Percentiles rank a stretch among this genome's conserved stretches.
Evolutionary conservation across 129 eudicot species (phyloP).

Genomic region (Pulicaria dysenterica): DNA sequence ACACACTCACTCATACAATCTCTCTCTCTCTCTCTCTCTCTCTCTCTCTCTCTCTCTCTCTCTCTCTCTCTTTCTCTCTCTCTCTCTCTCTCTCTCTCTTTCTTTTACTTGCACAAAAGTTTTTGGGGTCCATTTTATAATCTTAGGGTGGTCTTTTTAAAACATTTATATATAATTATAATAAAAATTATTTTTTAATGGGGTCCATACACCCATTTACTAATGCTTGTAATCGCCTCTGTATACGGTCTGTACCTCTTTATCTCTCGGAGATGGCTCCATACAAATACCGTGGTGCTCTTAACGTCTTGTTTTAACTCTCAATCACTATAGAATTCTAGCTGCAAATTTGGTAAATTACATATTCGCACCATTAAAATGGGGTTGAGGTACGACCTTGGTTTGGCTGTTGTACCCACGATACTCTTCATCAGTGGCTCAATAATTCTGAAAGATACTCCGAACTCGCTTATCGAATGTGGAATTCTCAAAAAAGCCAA

Average conservation of each 20-base stretch:
- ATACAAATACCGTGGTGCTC: conserved; percentile 44
- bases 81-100: too few relatives aligned
- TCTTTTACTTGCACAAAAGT: too few relatives aligned
- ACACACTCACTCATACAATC: too few relatives aligned
- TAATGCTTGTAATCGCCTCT: too few relatives aligned
- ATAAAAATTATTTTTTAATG: too few relatives aligned
- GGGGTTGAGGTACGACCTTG: conserved; percentile 53
- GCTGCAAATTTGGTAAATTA: conserved; percentile 46
- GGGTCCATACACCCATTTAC: too few relatives aligned
- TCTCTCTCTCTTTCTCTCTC: too few relatives aligned
- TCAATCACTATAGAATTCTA: conserved; percentile 55
- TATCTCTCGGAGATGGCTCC: conserved; percentile 65
- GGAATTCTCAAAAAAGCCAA: conserved; percentile 43
- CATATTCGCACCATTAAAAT: conserved; percentile 31
- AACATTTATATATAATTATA: too few relatives aligned
- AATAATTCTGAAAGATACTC: conserved; percentile 44
- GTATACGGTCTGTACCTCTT: conserved; percentile 45
- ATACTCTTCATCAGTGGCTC: conserved; percentile 47
- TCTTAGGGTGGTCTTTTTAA: too few relatives aligned
- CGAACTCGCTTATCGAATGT: conserved; percentile 49
- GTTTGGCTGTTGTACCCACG: conserved; percentile 50
- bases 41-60: too few relatives aligned
- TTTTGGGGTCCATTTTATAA: too few relatives aligned
- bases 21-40: too few relatives aligned
- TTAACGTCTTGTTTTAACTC: conserved; percentile 50